Base-by-base conservation (phyloP, 2,329 filamentous ascomycete genomes). In the Penicillium sp. region DNA sequence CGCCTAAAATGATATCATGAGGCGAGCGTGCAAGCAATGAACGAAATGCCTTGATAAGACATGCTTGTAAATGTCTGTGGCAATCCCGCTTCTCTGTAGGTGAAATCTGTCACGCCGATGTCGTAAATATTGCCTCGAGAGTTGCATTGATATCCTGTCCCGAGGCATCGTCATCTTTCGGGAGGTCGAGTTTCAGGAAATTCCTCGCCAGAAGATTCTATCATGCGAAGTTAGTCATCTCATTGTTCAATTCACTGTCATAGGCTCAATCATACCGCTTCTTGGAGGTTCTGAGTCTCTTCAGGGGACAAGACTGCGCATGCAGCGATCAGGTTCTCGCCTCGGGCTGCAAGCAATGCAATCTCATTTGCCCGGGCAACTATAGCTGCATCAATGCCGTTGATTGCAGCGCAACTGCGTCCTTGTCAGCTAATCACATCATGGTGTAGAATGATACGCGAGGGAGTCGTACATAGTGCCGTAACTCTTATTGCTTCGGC, bases 401-500 rank as follows among this genome's bases (percentile, higher is more conserved):
- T 97, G 76, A 96, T 86, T 3, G 88, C 88, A 30, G 95, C 95
- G 73, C 95, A 98, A 57, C 83, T 86, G 33, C 12, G 62, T 9
- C 9, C 37, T 26, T 13, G 26, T 63, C n/a, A 66, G 58, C 26
- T 24, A 24, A 24, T 30, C 15, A 33, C 24, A 45, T 19, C 10
- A 6, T 17, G 8, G 6, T 24, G 10, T 13, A 33, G n/a, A 9
- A n/a, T 26, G 17, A 0, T 7, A 13, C 17, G 33, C 10, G 12
- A 9, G 26, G 30, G 44, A 47, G 19, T 65, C 75, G 60, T 75
- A 85, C 76, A 86, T 85, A 30, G 89, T 91, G 0, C 95, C 95
- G 71, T 96, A 96, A 72, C 93, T 97, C 15, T 91, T 90, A 8
- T 82, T 87, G 68, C 89, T 94, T 59, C 89, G 84, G 0, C 93